These are phyloP conservation scores for Wickerhamomyces alni DNA, from an alignment of 805 yeast genomes.

Conservation along the genomic window DNA sequence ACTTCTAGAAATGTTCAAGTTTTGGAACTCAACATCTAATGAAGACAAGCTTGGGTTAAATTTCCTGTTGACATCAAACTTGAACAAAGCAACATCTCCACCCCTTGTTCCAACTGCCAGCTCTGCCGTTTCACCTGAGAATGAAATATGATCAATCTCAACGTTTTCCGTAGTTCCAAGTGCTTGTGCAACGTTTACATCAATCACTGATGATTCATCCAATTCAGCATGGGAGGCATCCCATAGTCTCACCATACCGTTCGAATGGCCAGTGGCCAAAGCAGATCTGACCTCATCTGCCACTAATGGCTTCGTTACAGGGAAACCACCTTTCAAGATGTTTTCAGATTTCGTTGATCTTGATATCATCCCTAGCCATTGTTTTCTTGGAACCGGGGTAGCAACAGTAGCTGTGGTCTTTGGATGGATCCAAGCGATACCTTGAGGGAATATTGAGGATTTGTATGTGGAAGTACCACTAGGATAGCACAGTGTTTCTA, in stretches of 20 bases:
- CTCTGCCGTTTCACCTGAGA: conserved; percentile 75
- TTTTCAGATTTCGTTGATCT: conserved; percentile 36
- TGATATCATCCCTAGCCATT: conserved; percentile 77
- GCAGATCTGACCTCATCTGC: conserved; percentile 47
- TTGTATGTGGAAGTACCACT: conserved; percentile 44
- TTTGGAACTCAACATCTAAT: conserved; percentile 24
- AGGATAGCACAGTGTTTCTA: conserved; percentile 57
- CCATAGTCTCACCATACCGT: conserved; percentile 78
- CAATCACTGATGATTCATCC: conserved; percentile 52
- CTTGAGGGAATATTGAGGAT: conserved; percentile 70
- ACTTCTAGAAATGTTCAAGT: conserved; percentile 22
- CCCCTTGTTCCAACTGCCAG: conserved; percentile 58
- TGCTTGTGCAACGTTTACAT: conserved; percentile 48
- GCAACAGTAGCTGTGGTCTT: conserved; percentile 53
- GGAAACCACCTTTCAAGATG: conserved; percentile 75
- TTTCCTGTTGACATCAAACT: conserved; percentile 51
- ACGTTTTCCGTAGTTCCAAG: conserved; percentile 39
- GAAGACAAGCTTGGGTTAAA: conserved; percentile 32
- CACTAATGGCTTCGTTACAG: conserved; percentile 44
- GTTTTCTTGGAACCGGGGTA: conserved; percentile 50
- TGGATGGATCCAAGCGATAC: conserved; percentile 75
- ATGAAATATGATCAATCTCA: conserved; percentile 54
- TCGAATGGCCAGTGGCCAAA: conserved; percentile 79
- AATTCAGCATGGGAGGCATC: conserved; percentile 77
- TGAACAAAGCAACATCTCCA: conserved; percentile 74